Evolutionary conservation across 2,329 filamentous ascomycete species (phyloP), one percentile per base, ranked within the genome.

Genomic region (Sporothrix phasma): DNA sequence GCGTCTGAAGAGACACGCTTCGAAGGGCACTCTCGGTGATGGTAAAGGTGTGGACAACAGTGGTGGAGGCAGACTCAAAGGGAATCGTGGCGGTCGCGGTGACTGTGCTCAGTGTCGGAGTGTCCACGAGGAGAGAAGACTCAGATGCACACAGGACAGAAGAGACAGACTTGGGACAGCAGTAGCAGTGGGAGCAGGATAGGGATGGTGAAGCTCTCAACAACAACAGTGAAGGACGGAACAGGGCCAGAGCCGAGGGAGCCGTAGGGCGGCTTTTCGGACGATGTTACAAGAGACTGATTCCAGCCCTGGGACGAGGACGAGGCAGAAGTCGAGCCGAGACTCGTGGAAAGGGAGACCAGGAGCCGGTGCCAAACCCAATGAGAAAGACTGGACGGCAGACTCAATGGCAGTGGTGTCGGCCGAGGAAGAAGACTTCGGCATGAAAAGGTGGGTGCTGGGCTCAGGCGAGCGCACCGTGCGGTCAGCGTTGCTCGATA

Each of bases 131-230:
- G 8, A 24, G 22, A 7, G 45, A 47, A 10, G 51, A 37, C 22
- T 10, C 45, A 7, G 37, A 5, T 17, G 63, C 39, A 29, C 47
- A 53, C 15, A 58, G 41, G 0, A 31, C 24, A 6, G 51, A 19
- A 37, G 34, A 37, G 10, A n/a, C n/a, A n/a, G n/a, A n/a, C 47
- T 51, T 39, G 37, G 53, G 22, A 15, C 13, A 5, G n/a, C 22
- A 7, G 53, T 58, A 26, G 34, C 19, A n/a, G 11, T 24, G 46
- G 46, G 29, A 8, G 37, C 1, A 51, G 58, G 1, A 66, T 37
- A 19, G 66, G 19, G 11, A 69, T 41, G 3, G 68, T 69, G n/a
- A 68, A 67, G 0, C 65, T 68, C 22, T 66, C 66, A 1, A 65
- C 58, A 10, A 68, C 45, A 0, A 66, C 64, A 2, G 66, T 67